A percentile compares a stretch with the other conserved stretches of the same genome.
Conservation (phyloP, 2,329 filamentous ascomycete genomes). For the Monosporascus ibericus region DNA sequence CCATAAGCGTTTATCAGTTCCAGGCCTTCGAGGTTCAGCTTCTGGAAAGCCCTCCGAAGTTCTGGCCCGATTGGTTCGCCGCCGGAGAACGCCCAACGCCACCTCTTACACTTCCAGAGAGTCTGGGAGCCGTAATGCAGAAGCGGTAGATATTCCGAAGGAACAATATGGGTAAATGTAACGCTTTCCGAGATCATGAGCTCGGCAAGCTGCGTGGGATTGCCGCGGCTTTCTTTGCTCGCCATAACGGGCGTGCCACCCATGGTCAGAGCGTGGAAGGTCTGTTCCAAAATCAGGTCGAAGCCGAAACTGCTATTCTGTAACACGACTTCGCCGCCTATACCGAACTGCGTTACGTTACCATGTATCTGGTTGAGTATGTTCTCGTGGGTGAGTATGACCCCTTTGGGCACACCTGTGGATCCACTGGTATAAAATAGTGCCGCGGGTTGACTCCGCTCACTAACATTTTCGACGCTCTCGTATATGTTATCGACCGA, state of each 20-base stretch:
- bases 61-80: not conserved
- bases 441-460: not conserved
- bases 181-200: not conserved
- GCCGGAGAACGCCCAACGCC: not conserved
- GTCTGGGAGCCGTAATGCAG: not conserved
- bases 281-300: not conserved
- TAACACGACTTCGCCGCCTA: not conserved
- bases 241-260: not conserved
- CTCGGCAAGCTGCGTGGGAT: not conserved
- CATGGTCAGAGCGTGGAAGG: not conserved
- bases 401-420: conserved; percentile 28
- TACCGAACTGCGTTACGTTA: not conserved
- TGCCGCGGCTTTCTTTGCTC: not conserved
- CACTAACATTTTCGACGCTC: not conserved
- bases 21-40: conserved; percentile 1
- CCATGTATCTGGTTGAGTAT: not conserved
- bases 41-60: conserved; percentile 1
- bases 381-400: conserved; percentile 4
- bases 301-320: not conserved
- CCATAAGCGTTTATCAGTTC: conserved; percentile 21
- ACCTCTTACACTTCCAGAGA: not conserved
- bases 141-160: not conserved
- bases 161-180: not conserved
- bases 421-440: conserved; percentile 21
- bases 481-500: too few species aligned